Evolutionary conservation across 148 eudicot species (phyloP), one percentile per base, ranked within the genome.

Genomic region (Diospyros kaki): DNA sequence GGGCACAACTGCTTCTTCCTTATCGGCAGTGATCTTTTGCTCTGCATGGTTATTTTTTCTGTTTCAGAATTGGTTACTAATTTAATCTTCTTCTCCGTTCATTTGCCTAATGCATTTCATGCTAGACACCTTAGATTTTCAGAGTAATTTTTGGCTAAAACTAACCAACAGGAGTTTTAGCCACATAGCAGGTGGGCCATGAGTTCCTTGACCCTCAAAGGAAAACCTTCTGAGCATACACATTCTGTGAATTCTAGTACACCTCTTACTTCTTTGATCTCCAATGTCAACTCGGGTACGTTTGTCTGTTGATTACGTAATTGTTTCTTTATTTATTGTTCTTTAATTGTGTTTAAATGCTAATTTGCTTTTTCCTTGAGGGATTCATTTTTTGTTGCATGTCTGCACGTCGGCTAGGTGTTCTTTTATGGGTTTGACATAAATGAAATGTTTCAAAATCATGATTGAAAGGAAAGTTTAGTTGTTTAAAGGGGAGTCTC

Each of bases 121-220:
- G n/a, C n/a, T n/a, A n/a, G n/a, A n/a, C n/a, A n/a, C n/a, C n/a
- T n/a, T n/a, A n/a, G n/a, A n/a, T n/a, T n/a, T n/a, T n/a, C n/a
- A n/a, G n/a, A n/a, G n/a, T n/a, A n/a, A n/a, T n/a, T n/a, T n/a
- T n/a, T n/a, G n/a, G n/a, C n/a, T n/a, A n/a, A n/a, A n/a, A n/a
- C n/a, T n/a, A n/a, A n/a, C n/a, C n/a, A n/a, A n/a, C n/a, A n/a
- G n/a, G n/a, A n/a, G n/a, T n/a, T n/a, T n/a, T n/a, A n/a, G n/a
- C n/a, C n/a, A n/a, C n/a, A n/a, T n/a, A n/a, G 83, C 97, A 92
- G 98, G 78, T 94, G 98, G 98, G 98, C 97, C 59, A 92, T 94
- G 95, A 94, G 97, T 83, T 92, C 95, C 75, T 81, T 94, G 83
- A 78, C 97, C 38, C 74, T 84, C 28, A 90, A 89, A 84, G 93